phyloP scores from a whole-genome alignment of 108 stramenopile species.

The Conticribra guillardii region DNA sequence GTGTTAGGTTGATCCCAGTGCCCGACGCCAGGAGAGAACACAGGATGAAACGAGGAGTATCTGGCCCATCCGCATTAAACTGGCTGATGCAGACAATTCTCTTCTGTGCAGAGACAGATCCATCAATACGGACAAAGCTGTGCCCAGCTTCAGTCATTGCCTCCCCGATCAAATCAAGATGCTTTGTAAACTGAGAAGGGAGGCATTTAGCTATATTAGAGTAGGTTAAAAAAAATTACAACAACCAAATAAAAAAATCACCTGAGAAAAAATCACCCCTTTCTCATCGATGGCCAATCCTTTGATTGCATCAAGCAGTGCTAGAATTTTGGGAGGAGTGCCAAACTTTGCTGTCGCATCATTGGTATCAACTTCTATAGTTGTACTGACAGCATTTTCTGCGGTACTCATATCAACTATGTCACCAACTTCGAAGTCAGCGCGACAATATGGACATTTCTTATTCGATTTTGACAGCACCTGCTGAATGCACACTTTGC shows the following conservation, averaged over 20 bases:
- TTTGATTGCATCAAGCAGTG: constrained; percentile 40
- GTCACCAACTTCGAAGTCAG: constrained; percentile 35
- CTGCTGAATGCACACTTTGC: constrained; percentile 55
- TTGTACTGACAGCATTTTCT: constrained; percentile 20
- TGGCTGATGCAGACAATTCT: constrained; percentile 44
- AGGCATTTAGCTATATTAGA: not conserved
- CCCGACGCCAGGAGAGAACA: constrained; percentile 62
- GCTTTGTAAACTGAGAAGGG: constrained; percentile 68
- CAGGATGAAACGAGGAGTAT: constrained; percentile 53
- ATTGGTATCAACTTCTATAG: not conserved
- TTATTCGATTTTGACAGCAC: constrained; percentile 27
- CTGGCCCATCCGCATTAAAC: constrained; percentile 38
- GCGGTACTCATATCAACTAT: constrained; percentile 34
- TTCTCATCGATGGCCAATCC: constrained; percentile 58
- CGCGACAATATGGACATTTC: constrained; percentile 58
- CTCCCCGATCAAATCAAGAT: constrained; percentile 62
- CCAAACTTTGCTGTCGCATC: constrained; percentile 19
- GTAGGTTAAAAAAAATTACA: not conserved
- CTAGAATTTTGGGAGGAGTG: constrained; percentile 49
- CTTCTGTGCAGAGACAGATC: constrained; percentile 41
- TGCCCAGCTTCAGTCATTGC: constrained; percentile 52
- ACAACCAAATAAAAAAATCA: not conserved
- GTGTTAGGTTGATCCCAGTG: constrained; percentile 78
- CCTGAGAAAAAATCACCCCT: constrained; percentile 24
- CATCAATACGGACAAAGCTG: constrained; percentile 61